Evolutionary conservation across 371 early-diverging fungal species (phyloP).

Genomic region (Syncephalastrum contaminatum): DNA sequence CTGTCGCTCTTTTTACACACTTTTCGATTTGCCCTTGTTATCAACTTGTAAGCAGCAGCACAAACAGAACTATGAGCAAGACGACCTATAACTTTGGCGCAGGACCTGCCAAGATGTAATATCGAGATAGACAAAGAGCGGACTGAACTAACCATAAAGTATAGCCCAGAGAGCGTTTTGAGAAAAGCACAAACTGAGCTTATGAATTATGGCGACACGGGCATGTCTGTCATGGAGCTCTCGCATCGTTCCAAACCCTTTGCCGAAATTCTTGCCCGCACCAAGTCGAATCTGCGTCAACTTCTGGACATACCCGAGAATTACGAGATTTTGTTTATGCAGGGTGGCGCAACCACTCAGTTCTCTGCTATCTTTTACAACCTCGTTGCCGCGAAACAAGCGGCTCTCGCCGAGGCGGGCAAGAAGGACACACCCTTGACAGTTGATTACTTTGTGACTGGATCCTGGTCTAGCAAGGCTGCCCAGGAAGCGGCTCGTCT

Average conservation of each 20-base stretch:
- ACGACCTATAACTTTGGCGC: slow-evolving; percentile 82
- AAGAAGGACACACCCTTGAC: slow-evolving; percentile 37
- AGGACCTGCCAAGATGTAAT: slow-evolving; percentile 86
- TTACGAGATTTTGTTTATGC: slow-evolving; percentile 90
- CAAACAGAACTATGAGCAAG: no score
- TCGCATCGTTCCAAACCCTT: slow-evolving; percentile 91
- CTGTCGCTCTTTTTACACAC: no score
- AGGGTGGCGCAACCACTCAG: slow-evolving; percentile 94
- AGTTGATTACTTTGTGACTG: slow-evolving; percentile 91
- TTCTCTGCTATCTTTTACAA: slow-evolving; percentile 91
- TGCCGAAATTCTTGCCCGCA: slow-evolving; percentile 68
- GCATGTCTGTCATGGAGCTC: slow-evolving; percentile 92
- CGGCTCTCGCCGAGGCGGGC: slow-evolving; percentile 36
- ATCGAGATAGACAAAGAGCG: background rate
- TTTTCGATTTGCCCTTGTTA: no score
- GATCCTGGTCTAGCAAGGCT: slow-evolving; percentile 91
- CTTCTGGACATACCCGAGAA: slow-evolving; percentile 83
- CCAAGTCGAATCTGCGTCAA: slow-evolving; percentile 67
- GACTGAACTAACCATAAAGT: background rate
- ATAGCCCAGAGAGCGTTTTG: slow-evolving; percentile 75
- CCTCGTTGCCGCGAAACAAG: slow-evolving; percentile 69
- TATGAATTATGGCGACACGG: slow-evolving; percentile 75
- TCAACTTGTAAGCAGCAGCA: no score
- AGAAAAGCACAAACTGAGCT: slow-evolving; percentile 79
- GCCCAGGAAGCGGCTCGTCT: slow-evolving; percentile 83